Evolutionary conservation across 495 filamentous ascomycete genomes (phyloP).

Genomic region (Hypoxylon lienhwacheense): DNA sequence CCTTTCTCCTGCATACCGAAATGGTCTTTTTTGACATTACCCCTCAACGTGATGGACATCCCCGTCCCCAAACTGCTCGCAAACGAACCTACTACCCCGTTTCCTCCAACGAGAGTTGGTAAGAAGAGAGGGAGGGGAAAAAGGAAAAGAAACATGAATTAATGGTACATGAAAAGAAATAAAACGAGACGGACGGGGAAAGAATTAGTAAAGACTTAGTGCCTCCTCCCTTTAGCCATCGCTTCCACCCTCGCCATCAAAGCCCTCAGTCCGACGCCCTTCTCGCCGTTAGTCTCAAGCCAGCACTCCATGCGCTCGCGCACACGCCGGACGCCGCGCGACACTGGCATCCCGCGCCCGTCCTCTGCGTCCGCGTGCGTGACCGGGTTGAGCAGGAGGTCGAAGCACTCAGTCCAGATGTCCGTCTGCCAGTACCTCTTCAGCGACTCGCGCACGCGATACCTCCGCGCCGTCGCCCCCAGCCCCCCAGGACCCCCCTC

Average conservation of each 20-base stretch:
- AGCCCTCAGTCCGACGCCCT: slow-evolving; percentile 62
- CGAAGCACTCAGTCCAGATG: slow-evolving; percentile 82
- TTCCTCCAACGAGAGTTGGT: no score
- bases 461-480: slow-evolving; percentile 58
- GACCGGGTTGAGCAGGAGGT: slow-evolving; percentile 81
- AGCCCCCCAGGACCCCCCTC: slow-evolving; percentile 42
- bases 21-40: no score
- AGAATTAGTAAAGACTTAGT: not conserved
- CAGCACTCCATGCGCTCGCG: slow-evolving; percentile 83
- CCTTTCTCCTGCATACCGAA: no score
- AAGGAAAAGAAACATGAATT: not conserved
- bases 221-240: slow-evolving; percentile 44
- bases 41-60: no score
- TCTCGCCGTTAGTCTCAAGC: slow-evolving; percentile 46
- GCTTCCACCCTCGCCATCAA: slow-evolving; percentile 69
- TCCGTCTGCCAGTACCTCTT: slow-evolving; percentile 97
- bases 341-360: slow-evolving; percentile 62
- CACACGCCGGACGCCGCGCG: slow-evolving; percentile 63
- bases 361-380: slow-evolving; percentile 62
- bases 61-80: no score
- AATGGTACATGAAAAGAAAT: not conserved
- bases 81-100: no score
- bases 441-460: slow-evolving; percentile 69
- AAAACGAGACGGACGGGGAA: not conserved
- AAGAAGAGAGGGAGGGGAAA: no score